Conservation (phyloP, 176 grass and related monocot genomes). For the Microstegium vimineum region DNA sequence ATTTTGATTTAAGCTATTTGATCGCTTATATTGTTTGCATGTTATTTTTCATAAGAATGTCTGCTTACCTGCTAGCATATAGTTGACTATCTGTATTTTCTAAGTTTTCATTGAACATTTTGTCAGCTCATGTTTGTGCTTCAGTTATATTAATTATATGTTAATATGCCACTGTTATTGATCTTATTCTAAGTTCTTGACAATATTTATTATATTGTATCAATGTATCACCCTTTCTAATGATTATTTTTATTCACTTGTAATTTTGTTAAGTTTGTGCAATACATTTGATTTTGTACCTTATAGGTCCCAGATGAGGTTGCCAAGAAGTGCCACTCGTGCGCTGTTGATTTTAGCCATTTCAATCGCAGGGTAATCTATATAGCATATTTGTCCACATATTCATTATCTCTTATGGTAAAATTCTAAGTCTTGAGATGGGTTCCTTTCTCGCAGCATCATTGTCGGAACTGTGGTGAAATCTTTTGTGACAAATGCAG, state of each 20-base stretch:
- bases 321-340: conserved; percentile 79
- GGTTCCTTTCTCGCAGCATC: conserved; percentile 57
- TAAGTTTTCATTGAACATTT: neutral
- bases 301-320: conserved; percentile 90
- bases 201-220: neutral
- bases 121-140: neutral
- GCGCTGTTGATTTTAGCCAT: conserved; percentile 76
- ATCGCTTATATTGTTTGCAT: neutral
- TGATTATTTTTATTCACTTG: neutral
- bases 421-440: conserved; percentile 4
- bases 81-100: neutral
- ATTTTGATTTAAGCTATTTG: neutral
- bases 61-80: neutral
- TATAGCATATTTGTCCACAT: conserved; percentile 1
- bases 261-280: neutral
- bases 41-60: neutral
- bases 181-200: neutral
- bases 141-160: neutral
- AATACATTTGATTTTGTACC: neutral
- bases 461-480: conserved; percentile 98
- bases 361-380: conserved; percentile 82
- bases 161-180: neutral
- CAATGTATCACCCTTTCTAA: neutral
- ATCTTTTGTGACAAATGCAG: conserved; percentile 99
- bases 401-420: conserved; percentile 5